Evolutionary conservation across 768 basidiomycete species (phyloP).

Genomic region (Trametes cubensis): DNA sequence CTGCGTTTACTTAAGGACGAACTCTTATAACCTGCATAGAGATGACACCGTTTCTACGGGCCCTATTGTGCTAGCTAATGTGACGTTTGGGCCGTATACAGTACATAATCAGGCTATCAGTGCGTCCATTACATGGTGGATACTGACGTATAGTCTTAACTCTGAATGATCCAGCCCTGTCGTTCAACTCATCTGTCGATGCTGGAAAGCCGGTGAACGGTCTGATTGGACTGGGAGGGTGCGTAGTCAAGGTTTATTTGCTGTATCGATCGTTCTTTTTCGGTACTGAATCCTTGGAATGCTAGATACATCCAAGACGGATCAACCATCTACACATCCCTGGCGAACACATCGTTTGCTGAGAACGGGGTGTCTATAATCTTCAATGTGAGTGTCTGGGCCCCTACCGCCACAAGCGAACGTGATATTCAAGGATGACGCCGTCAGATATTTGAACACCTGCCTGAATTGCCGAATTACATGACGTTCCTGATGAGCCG

Average conservation of each 20-base stretch:
- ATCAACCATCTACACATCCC: neutral
- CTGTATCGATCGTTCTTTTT: no score
- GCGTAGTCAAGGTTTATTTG: neutral
- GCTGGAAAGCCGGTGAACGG: neutral
- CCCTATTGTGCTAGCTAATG: constrained; percentile 2
- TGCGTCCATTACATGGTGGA: neutral
- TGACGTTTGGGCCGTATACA: neutral
- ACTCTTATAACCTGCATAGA: neutral
- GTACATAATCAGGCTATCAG: neutral
- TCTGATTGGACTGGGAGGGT: neutral
- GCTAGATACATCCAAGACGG: neutral
- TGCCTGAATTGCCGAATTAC: neutral
- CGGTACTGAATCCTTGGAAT: no score
- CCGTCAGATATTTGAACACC: neutral
- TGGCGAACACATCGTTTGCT: neutral
- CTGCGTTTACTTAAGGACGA: no score
- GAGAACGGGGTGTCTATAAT: neutral
- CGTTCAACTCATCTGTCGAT: neutral
- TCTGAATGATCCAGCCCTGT: neutral
- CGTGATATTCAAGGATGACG: neutral
- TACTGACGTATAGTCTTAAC: no score
- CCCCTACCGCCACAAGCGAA: no score
- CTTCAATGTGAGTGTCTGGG: neutral
- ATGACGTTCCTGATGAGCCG: neutral
- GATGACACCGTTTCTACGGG: neutral